Percentiles rank a stretch among this genome's conserved stretches.
Evolutionary conservation across 2,329 filamentous ascomycete species (phyloP).

Genomic region (Microsporum audouinii): DNA sequence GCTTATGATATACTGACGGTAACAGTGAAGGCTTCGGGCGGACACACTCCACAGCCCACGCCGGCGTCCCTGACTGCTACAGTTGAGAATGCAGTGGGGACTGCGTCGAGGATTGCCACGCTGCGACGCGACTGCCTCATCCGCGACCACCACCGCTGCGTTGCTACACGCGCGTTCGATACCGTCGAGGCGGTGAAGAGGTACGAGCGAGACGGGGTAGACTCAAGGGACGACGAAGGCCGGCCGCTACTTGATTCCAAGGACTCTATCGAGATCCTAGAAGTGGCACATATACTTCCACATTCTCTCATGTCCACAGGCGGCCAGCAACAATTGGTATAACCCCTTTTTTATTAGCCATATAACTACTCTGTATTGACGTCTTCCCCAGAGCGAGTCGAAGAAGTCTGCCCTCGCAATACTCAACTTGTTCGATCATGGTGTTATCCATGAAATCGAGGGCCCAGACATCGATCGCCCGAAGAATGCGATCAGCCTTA

Average conservation of each 20-base stretch:
- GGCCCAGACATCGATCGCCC: slow-evolving; percentile 32
- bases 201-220: slow-evolving; percentile 8
- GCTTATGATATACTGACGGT: not conserved
- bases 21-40: slow-evolving; percentile 14
- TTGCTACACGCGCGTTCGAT: slow-evolving; percentile 14
- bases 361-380: too few species aligned
- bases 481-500: slow-evolving; percentile 32
- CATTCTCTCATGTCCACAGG: slow-evolving; percentile 15
- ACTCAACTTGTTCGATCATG: slow-evolving; percentile 35
- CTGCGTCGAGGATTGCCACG: slow-evolving; percentile 10
- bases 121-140: slow-evolving; percentile 15
- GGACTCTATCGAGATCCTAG: slow-evolving; percentile 8
- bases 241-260: slow-evolving; percentile 7
- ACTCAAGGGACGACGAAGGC: slow-evolving; percentile 15
- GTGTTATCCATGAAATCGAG: slow-evolving; percentile 28
- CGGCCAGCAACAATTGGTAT: not conserved
- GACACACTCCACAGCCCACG: slow-evolving; percentile 13
- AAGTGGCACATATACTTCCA: slow-evolving; percentile 17
- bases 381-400: slow-evolving; percentile 10
- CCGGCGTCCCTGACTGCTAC: slow-evolving; percentile 11
- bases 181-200: slow-evolving; percentile 11
- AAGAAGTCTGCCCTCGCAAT: slow-evolving; percentile 28
- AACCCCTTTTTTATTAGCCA: too few species aligned
- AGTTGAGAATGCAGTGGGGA: not conserved
- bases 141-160: slow-evolving; percentile 16